A percentile compares a stretch with the other conserved stretches of the same genome.
Evolutionary conservation across 2,329 filamentous ascomycete species (phyloP).

Genomic region (Biscogniauxia sp.): DNA sequence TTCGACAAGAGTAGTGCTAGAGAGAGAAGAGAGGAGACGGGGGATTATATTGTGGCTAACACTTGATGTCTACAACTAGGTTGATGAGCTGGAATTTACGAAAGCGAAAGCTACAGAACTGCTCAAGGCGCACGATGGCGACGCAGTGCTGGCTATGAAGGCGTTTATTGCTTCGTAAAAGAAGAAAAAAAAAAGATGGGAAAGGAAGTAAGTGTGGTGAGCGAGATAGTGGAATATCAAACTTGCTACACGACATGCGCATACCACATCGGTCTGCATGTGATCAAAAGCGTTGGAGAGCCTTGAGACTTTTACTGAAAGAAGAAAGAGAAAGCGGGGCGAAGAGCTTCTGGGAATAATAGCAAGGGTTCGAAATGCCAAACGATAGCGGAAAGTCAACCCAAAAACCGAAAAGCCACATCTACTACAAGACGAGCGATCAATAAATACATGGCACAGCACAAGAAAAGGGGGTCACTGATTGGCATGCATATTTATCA

Average conservation of each 20-base stretch:
- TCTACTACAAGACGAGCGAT: no score
- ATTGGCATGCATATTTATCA: no score
- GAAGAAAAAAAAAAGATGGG: neutral
- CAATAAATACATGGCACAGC: no score
- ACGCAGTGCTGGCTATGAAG: conserved; percentile 64
- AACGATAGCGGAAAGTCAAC: no score
- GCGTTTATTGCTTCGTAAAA: conserved; percentile 44
- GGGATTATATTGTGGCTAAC: conserved; percentile 5
- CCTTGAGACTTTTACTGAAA: neutral
- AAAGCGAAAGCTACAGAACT: conserved; percentile 74
- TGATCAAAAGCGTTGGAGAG: neutral
- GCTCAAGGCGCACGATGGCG: conserved; percentile 68
- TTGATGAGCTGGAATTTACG: conserved; percentile 68
- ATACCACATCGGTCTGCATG: neutral
- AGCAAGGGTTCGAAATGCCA: no score
- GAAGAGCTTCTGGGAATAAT: neutral
- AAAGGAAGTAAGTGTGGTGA: no score
- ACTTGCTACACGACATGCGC: no score
- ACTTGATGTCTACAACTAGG: conserved; percentile 36
- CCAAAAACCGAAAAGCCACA: no score
- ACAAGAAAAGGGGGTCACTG: no score
- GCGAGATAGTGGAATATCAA: no score
- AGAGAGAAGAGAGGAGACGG: neutral
- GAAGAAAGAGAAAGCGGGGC: neutral
- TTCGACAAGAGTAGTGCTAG: neutral